A percentile compares a stretch with the other conserved stretches of the same genome.
phyloP scores from a whole-genome alignment of 176 grass and related monocot species.

The Tillandsia leiboldiana region DNA sequence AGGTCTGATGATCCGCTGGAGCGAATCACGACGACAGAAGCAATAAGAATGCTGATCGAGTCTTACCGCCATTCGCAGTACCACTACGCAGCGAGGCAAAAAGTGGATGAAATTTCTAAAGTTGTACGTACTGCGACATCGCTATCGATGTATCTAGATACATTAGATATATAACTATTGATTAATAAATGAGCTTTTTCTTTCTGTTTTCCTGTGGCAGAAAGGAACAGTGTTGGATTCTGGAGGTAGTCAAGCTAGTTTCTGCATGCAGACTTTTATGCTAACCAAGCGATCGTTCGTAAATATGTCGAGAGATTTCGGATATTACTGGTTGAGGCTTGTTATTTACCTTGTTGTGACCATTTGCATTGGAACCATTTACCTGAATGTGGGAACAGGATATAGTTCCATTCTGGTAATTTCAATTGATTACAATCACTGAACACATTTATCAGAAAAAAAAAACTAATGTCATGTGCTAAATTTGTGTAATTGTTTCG shows the following conservation, averaged over 20 bases:
- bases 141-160: background rate
- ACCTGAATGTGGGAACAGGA: constrained; percentile 81
- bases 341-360: constrained; percentile 89
- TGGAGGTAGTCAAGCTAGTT: constrained; percentile 92
- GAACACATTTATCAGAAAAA: no score
- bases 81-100: constrained; percentile 41
- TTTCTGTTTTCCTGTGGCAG: constrained; percentile 27
- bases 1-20: constrained; percentile 75
- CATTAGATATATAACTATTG: background rate
- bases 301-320: constrained; percentile 95
- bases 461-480: background rate
- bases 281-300: constrained; percentile 73
- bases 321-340: constrained; percentile 97
- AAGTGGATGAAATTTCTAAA: constrained; percentile 74
- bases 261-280: constrained; percentile 61
- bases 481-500: constrained; percentile 10
- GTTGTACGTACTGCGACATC: constrained; percentile 43
- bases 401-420: constrained; percentile 91
- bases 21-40: constrained; percentile 52
- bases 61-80: constrained; percentile 66
- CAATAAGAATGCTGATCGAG: constrained; percentile 57
- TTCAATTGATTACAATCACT: background rate
- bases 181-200: background rate
- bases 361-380: constrained; percentile 94
- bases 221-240: constrained; percentile 86